phyloP scores from a whole-genome alignment of 2,329 filamentous ascomycete species.

The Aspergillus phoenicis region DNA sequence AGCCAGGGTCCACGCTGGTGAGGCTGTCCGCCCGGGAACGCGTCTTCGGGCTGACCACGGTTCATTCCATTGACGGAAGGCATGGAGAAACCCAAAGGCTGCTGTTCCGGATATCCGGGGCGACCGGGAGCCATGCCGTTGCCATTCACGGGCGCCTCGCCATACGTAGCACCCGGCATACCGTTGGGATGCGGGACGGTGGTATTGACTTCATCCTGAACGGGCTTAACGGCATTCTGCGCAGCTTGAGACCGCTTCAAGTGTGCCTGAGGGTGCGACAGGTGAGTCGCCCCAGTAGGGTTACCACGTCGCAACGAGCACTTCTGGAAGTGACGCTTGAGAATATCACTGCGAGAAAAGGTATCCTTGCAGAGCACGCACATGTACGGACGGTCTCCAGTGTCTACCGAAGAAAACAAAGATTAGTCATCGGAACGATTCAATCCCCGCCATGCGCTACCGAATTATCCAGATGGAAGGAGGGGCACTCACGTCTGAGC shows the following conservation, averaged over 20 bases:
- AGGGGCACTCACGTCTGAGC: slow-evolving; percentile 77
- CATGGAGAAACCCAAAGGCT: slow-evolving; percentile 47
- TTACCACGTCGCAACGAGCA: slow-evolving; percentile 96
- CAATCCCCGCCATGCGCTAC: background rate
- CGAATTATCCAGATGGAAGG: background rate
- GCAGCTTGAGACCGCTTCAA: slow-evolving; percentile 69
- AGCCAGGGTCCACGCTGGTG: slow-evolving; percentile 46
- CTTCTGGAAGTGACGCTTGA: slow-evolving; percentile 99
- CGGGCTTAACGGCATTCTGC: slow-evolving; percentile 44
- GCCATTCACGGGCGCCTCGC: slow-evolving; percentile 47
- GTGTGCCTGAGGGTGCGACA: slow-evolving; percentile 89
- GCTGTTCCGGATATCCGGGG: slow-evolving; percentile 45
- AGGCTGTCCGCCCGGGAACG: slow-evolving; percentile 38
- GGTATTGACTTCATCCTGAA: slow-evolving; percentile 51
- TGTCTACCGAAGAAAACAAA: slow-evolving; percentile 64
- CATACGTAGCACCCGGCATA: slow-evolving; percentile 46
- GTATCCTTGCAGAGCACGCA: slow-evolving; percentile 97
- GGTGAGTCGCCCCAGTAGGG: slow-evolving; percentile 88
- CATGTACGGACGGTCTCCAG: slow-evolving; percentile 96
- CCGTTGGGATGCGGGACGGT: slow-evolving; percentile 47
- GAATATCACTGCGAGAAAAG: slow-evolving; percentile 94
- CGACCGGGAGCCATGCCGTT: slow-evolving; percentile 43
- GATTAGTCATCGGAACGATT: slow-evolving; percentile 15
- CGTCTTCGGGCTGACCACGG: slow-evolving; percentile 42
- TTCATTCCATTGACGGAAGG: slow-evolving; percentile 46